Evolutionary conservation across 2,329 filamentous ascomycete genomes (phyloP), one percentile per base, ranked within the genome.

Genomic region (Orbilia ellipsospora): DNA sequence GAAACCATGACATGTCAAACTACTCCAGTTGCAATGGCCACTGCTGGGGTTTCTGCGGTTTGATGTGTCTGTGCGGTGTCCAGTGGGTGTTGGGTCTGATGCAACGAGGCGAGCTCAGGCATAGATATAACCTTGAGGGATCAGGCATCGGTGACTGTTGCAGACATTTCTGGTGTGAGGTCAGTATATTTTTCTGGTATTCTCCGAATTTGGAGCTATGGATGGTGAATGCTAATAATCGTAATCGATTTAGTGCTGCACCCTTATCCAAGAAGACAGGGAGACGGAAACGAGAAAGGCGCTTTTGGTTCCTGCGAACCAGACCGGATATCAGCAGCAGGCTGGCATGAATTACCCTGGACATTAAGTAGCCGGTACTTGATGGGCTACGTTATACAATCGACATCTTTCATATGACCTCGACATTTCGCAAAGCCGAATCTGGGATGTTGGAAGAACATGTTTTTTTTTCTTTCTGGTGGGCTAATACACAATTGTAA

Each of bases 221-320:
- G 31, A 36, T 7, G 31, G 5, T n/a, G 36, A 13, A 40, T 64
- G 57, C 57, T 74, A 64, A 68, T 60, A 51, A 10, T 4, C 18
- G n/a, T 48, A n/a, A 63, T 12, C 6, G 23, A 23, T 36, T 18
- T 50, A 83, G 42, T 88, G 86, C 83, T 89, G 87, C 79, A 83
- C 84, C 4, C 80, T 88, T 69, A 83, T 88, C 77, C 88, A 89
- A 82, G 84, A 88, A 67, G 86, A 88, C 52, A 50, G 70, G 8
- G 70, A 74, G 36, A 63, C 59, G 6, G 70, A 74, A 52, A 60
- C 57, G 6, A 62, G 70, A 50, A 74, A 68, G 28, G 59, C 70
- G n/a, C 57, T 67, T 13, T 57, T 74, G 45, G 70, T 74, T 7
- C 70, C 70, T 4, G 50, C 70, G 16, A 54, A 68, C 57, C 51